Evolutionary conservation across 352 stramenopile genomes (phyloP).

Genomic region (Phytophthora macrochlamydospora): DNA sequence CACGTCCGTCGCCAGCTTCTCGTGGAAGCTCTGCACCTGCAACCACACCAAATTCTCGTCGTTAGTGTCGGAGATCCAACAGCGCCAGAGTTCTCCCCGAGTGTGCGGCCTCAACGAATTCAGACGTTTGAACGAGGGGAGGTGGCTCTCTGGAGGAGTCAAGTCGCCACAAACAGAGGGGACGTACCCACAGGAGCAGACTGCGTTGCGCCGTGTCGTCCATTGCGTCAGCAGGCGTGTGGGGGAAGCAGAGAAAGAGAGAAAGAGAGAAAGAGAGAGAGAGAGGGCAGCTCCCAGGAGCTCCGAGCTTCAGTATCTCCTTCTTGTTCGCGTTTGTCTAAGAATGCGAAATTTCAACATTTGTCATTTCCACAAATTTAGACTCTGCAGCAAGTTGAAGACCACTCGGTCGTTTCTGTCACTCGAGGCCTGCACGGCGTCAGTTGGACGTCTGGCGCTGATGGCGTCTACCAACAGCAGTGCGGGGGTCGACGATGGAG

Average conservation of each 20-base stretch:
- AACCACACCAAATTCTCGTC: background rate
- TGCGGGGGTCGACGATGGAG: too few species aligned
- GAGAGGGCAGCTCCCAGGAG: background rate
- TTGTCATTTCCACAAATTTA: too few species aligned
- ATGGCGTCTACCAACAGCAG: too few species aligned
- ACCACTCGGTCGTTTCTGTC: too few species aligned
- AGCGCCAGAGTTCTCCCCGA: too few species aligned
- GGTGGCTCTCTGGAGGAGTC: background rate
- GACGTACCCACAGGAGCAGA: conserved; percentile 75
- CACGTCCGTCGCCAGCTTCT: conserved; percentile 51
- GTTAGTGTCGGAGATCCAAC: too few species aligned
- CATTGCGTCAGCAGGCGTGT: conserved; percentile 33
- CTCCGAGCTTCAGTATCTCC: conserved; percentile 22
- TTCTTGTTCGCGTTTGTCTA: conserved; percentile 12
- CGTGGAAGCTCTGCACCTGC: conserved; percentile 79
- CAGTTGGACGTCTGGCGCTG: too few species aligned
- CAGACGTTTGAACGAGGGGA: conserved; percentile 17
- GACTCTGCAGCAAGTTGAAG: too few species aligned
- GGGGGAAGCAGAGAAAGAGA: background rate
- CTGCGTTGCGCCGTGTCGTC: conserved; percentile 78
- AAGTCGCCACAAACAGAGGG: background rate
- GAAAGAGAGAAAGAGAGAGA: background rate
- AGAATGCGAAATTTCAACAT: background rate
- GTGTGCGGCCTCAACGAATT: background rate
- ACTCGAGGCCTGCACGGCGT: too few species aligned